Percentiles rank a stretch among this genome's conserved stretches.
Evolutionary conservation across 2,329 filamentous ascomycete species (phyloP).

Genomic region (Moelleriella libera): DNA sequence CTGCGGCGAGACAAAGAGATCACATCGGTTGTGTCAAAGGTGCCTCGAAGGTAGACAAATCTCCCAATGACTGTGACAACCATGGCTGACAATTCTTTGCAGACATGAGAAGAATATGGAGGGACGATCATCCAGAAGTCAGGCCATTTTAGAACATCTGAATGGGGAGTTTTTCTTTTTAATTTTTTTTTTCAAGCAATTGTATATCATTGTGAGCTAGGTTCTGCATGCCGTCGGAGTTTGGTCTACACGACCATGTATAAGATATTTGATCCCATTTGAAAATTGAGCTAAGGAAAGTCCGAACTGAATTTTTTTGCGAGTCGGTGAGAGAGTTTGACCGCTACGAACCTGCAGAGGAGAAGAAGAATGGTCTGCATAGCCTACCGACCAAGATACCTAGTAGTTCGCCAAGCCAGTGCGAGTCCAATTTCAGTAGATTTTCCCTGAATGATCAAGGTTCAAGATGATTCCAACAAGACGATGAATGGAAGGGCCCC

Average conservation of each 20-base stretch:
- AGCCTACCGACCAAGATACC: too few relatives aligned
- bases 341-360: too few relatives aligned
- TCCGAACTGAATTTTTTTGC: too few relatives aligned
- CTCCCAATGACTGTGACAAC: background rate
- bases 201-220: conserved; percentile 9
- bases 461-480: too few relatives aligned
- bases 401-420: too few relatives aligned
- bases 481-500: too few relatives aligned
- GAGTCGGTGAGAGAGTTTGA: too few relatives aligned
- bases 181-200: too few relatives aligned
- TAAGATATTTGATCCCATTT: background rate
- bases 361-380: too few relatives aligned
- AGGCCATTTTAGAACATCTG: conserved; percentile 14
- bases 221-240: conserved; percentile 20
- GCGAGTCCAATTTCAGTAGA: too few relatives aligned
- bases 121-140: conserved; percentile 20
- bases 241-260: conserved; percentile 10
- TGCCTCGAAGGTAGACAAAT: conserved; percentile 60
- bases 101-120: conserved; percentile 34
- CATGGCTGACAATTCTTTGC: background rate
- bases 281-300: background rate
- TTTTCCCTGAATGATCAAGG: too few relatives aligned
- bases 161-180: conserved; percentile 8
- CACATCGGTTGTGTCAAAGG: conserved; percentile 76
- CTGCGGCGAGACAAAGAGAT: conserved; percentile 77